Conservation (phyloP, 306 rosid genomes). For the Quercus aquifolioides region DNA sequence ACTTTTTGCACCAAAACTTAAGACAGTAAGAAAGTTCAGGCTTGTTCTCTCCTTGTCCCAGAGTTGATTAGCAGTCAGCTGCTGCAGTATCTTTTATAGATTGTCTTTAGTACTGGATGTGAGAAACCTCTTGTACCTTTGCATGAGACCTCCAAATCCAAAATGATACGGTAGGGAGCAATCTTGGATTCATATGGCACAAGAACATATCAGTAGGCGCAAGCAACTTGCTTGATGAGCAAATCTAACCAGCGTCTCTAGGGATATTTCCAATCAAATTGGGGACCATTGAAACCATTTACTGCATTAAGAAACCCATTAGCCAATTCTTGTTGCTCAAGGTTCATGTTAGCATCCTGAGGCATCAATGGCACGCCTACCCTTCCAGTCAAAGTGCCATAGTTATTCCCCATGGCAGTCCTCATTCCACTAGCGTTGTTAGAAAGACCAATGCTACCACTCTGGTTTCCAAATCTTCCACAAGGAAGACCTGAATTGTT, state of each 20-base stretch:
- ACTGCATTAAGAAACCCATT: conserved; percentile 75
- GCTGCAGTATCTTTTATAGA: not conserved
- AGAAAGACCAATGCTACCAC: conserved; percentile 53
- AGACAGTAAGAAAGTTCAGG: too few species aligned
- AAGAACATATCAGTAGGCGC: not conserved
- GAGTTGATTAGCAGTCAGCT: too few species aligned
- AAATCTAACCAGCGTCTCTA: conserved; percentile 30
- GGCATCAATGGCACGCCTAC: conserved; percentile 65
- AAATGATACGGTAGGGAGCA: not conserved
- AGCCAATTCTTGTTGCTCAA: conserved; percentile 75
- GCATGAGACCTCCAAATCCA: not conserved
- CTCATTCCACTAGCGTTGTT: conserved; percentile 72
- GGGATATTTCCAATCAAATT: conserved; percentile 82
- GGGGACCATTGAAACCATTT: conserved; percentile 71
- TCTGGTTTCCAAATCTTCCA: conserved; percentile 60
- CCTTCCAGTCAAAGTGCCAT: conserved; percentile 68
- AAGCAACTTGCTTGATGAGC: too few species aligned
- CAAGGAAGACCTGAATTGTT: conserved; percentile 56
- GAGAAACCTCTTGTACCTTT: not conserved
- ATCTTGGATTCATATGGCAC: not conserved
- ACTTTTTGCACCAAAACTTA: not conserved
- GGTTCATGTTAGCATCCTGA: conserved; percentile 74
- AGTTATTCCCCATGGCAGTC: conserved; percentile 65
- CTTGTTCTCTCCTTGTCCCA: too few species aligned
- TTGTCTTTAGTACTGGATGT: not conserved